Base-by-base conservation (phyloP, 2,329 filamentous ascomycete genomes). In the Elsinoe perseae region DNA sequence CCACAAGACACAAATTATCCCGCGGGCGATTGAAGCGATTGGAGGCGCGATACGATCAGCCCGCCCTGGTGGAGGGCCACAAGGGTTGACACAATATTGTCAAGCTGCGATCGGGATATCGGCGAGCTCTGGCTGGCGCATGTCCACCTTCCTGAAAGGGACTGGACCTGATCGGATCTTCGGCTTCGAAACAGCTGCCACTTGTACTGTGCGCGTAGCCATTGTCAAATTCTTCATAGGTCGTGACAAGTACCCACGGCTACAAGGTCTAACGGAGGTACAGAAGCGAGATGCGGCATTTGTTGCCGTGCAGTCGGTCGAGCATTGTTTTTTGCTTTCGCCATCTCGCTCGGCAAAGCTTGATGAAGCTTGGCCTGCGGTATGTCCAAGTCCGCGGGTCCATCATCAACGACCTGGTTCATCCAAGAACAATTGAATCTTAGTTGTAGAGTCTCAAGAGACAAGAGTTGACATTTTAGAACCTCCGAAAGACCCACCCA, bases 291-390 rank as follows among this genome's bases (percentile, higher is more conserved):
- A 43, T 43, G 40, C 40, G 40, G 12, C 18, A 43, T 43, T 23
- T 43, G 40, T 43, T 43, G 40, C 40, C 18, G 14, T 43, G 40
- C 16, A 10, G 21, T 43, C 3, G 20, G 40, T 2, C 18, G n/a
- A 12, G 25, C 16, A 34, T 14, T 27, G 16, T 25, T 8, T 30
- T 32, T 52, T 52, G 48, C 48, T 52, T 38, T 38, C 28, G 8
- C 32, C 48, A 52, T 36, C 25, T 20, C 10, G 16, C 48, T 52
- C 16, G 48, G 48, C 48, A 20, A 52, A 52, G 48, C 48, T 52
- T 52, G 30, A 52, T n/a, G 12, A 38, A 34, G 48, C 48, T 52
- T 52, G 30, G 48, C 30, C 18, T 9, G n/a, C 12, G 16, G 18
- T 38, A 21, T 38, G 18, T 28, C 18, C 12, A 20, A 10, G 18